Base-by-base conservation (phyloP, 2,329 filamentous ascomycete genomes). In the Colletotrichum somersetense region DNA sequence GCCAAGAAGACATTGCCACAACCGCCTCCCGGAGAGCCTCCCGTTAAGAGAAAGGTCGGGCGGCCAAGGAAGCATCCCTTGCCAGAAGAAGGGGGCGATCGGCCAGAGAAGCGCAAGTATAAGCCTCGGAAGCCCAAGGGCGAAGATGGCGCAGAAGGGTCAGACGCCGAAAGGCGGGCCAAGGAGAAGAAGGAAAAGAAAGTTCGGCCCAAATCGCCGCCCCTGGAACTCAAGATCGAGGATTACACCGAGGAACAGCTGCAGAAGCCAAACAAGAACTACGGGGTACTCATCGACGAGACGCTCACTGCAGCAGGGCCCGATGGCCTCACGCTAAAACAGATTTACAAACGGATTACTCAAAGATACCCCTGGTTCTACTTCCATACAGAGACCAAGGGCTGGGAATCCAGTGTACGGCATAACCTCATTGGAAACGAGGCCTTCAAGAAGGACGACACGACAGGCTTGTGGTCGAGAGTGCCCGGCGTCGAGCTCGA, bases 351-450 rank as follows among this genome's bases (percentile, higher is more conserved):
- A 79, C 83, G 88, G 61, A 91, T 91, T 65, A 87, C 86, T 74
- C 82, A 84, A 71, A 84, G 83, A 75, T 90, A 90, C 75, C 88
- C 88, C 12, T 90, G 86, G 83, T 91, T 88, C 74, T 88, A 86
- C 75, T 90, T 90, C 76, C 84, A 83, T 66, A 87, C 88, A 23
- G 88, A 89, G 76, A 90, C 89, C 7, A 91, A 89, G 77, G 89
- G 89, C n/a, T 91, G 89, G 89, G 88, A 91, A 78, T 90, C 88
- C 75, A 90, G 88, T 75, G 89, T 91, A n/a, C 86, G 89, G 0
- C 89, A 91, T 75, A 91, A 90, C 68, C 83, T 91, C 38, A 89
- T 90, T 74, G 88, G 88, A 2, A 90, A 90, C 77, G 86, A 88
- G 74, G 89, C 88, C 8, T 91, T 91, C 77, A 84, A 83, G 74